Conservation (phyloP, 352 stramenopile species). For the Phytophthora podocarpi region DNA sequence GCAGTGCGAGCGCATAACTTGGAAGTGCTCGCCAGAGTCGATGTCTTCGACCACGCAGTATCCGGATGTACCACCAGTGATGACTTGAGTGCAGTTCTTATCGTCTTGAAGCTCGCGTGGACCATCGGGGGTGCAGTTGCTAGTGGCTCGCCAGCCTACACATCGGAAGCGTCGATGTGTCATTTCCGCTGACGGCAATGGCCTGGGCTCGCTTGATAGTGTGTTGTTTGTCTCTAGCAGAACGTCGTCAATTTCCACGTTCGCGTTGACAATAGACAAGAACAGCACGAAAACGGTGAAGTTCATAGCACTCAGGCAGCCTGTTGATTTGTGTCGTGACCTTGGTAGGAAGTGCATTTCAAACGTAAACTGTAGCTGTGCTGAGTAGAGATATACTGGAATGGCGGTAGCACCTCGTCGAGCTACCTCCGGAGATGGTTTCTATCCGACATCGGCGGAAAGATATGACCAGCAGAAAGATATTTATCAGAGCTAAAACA, state of each 20-base stretch:
- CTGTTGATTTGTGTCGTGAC: no score
- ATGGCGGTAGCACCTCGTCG: no score
- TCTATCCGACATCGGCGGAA: no score
- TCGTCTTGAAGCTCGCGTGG: conserved; percentile 6
- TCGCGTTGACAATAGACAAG: not conserved
- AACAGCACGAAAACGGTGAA: not conserved
- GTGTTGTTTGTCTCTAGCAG: conserved; percentile 1
- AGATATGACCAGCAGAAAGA: no score
- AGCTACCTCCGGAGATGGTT: no score
- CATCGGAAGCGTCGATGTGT: not conserved
- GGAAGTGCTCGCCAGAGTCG: conserved; percentile 20
- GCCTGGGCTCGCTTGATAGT: not conserved
- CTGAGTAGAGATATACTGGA: no score
- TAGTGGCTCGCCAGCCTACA: conserved; percentile 22
- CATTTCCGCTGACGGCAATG: not conserved
- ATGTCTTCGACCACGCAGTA: conserved; percentile 34
- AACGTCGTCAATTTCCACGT: conserved; percentile 7
- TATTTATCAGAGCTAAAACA: no score
- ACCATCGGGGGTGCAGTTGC: conserved; percentile 12
- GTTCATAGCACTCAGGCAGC: not conserved
- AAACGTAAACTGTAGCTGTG: no score
- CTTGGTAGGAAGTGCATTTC: no score
- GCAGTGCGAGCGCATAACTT: conserved; percentile 36
- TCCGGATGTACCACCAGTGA: conserved; percentile 25
- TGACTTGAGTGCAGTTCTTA: conserved; percentile 1